Conservation (phyloP, 2,329 filamentous ascomycete species). For the Coniochaeta pulveracea region DNA sequence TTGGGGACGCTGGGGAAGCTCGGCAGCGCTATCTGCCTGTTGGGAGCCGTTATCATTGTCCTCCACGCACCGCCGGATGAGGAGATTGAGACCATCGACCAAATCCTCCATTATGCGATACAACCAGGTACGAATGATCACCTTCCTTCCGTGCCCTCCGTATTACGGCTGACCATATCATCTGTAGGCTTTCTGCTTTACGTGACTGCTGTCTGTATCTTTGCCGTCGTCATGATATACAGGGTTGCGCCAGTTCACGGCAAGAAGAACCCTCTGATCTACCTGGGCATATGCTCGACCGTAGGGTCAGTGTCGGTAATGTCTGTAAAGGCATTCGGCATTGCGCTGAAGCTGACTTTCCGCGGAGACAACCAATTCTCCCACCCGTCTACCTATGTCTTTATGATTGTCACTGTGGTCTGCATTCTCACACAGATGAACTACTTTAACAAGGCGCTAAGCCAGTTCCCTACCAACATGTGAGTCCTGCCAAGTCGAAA, state of each 20-base stretch:
- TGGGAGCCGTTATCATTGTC: conserved; percentile 94
- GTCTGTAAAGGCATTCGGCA: conserved; percentile 97
- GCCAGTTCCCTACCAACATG: conserved; percentile 96
- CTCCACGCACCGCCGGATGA: conserved; percentile 92
- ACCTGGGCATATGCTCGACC: conserved; percentile 94
- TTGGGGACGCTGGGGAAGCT: conserved; percentile 86
- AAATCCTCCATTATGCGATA: conserved; percentile 83
- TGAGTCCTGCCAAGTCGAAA: conserved; percentile 34
- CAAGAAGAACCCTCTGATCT: conserved; percentile 91
- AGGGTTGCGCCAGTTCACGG: conserved; percentile 80
- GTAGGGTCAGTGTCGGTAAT: conserved; percentile 97
- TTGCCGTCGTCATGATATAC: conserved; percentile 94
- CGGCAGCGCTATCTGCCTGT: conserved; percentile 89
- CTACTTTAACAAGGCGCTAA: conserved; percentile 98
- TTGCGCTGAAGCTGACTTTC: conserved; percentile 91
- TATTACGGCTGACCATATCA: conserved; percentile 4
- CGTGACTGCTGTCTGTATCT: conserved; percentile 65
- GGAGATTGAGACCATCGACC: conserved; percentile 80
- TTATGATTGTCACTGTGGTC: conserved; percentile 82
- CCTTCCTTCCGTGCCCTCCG: conserved; percentile 6
- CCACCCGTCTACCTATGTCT: conserved; percentile 93
- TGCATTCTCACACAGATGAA: conserved; percentile 99
- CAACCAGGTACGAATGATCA: conserved; percentile 60
- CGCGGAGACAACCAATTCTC: conserved; percentile 90
- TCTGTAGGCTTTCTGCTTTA: conserved; percentile 76